Base-by-base conservation (phyloP, 768 basidiomycete genomes). In the Psilocybe sp. region DNA sequence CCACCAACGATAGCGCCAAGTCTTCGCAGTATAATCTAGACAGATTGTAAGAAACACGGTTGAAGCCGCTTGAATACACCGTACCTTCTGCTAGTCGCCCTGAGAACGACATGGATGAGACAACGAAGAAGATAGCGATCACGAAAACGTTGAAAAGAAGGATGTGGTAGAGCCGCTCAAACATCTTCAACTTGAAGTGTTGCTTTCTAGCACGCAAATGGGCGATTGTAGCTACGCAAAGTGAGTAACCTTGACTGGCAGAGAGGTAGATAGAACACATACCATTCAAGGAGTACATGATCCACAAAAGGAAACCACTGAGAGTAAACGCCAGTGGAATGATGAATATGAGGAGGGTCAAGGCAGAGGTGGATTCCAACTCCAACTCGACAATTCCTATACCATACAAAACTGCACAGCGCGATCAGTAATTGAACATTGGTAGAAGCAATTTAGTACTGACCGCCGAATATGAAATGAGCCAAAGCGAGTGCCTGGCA, bases 271-370 rank as follows among this genome's bases (percentile, higher is more conserved):
- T 16, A n/a, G 2, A 13, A 42, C 15, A 66, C 77, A 23, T 54
- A 92, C 92, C 85, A 60, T 92, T 94, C 43, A 97, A 73, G 10
- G 89, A 81, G 64, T 94, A 87, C 72, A 96, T 81, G 45, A 96
- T 98, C 96, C 96, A 98, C 55, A 96, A 77, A 19, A 99, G 78
- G 76, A 98, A 99, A 1, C 87, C 86, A 50, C 93, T 96, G n/a
- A 99, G 76, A 1, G 93, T 94, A 69, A 98, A 88, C 1, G 96
- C 91, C 43, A 99, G 76, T 5, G 97, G 97, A 52, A 98, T 85
- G 54, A 98, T 89, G 64, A 98, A 93, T 58, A 97, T 64, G 53
- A 99, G 73, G 20, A 97, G 78, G 44, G 92, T 65, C 47, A 96
- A 72, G 0, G 89, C 87, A 7, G 92, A 92, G 0, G 93, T 92